Conservation (phyloP, 768 basidiomycete genomes). For the Pleurotus sapidus region DNA sequence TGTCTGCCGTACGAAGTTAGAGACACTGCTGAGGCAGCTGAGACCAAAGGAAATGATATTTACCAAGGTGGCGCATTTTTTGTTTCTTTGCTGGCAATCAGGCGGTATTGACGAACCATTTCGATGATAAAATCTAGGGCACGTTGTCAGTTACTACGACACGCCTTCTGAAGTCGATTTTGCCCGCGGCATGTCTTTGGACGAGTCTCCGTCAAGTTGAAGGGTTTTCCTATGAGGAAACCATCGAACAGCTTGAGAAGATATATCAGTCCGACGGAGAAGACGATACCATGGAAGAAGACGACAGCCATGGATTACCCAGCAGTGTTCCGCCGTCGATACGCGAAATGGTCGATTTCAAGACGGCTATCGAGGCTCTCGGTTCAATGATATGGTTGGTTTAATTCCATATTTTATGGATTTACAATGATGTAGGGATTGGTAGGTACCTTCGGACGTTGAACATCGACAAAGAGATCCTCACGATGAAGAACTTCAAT, state of each 20-base stretch:
- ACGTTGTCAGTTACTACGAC: slow-evolving; percentile 82
- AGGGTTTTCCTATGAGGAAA: slow-evolving; percentile 74
- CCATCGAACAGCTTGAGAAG: slow-evolving; percentile 61
- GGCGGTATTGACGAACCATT: neutral
- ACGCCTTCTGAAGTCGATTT: slow-evolving; percentile 75
- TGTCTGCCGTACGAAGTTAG: slow-evolving; percentile 85
- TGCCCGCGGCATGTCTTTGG: slow-evolving; percentile 86
- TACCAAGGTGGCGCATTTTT: slow-evolving; percentile 61
- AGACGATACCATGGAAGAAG: slow-evolving; percentile 40
- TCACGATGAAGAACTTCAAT: slow-evolving; percentile 97
- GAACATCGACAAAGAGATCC: slow-evolving; percentile 93
- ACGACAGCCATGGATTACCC: slow-evolving; percentile 36
- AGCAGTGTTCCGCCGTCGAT: slow-evolving; percentile 67
- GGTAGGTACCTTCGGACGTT: slow-evolving; percentile 82
- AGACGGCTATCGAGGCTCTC: slow-evolving; percentile 75
- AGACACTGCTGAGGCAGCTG: slow-evolving; percentile 90
- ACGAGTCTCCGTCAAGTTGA: slow-evolving; percentile 81
- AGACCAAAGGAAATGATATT: slow-evolving; percentile 90
- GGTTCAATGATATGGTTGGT: slow-evolving; percentile 89
- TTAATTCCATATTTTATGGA: neutral
- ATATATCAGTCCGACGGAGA: slow-evolving; percentile 58
- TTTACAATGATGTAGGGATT: slow-evolving; percentile 9
- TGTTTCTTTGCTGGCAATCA: neutral
- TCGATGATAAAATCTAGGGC: slow-evolving; percentile 47
- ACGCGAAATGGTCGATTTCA: slow-evolving; percentile 62